Percentiles rank a stretch among this genome's conserved stretches.
phyloP scores from a whole-genome alignment of 768 basidiomycete species.

The Cubamyces sp. region DNA sequence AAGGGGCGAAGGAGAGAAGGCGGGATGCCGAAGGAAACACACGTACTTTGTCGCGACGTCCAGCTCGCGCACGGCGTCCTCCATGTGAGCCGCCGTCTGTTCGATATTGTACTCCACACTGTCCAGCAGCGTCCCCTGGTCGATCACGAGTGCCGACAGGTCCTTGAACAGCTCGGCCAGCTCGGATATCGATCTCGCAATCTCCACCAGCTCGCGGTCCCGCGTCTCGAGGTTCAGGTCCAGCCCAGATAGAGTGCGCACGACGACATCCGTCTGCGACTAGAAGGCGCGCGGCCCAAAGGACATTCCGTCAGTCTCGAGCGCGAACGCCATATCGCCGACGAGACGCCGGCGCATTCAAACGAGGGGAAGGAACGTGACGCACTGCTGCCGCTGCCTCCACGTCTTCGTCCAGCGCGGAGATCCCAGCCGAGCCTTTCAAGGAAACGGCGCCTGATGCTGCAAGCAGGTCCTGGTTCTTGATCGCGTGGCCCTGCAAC shows the following conservation, averaged over 20 bases:
- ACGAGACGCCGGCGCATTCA: slow-evolving; percentile 10
- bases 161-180: slow-evolving; percentile 98
- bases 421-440: slow-evolving; percentile 80
- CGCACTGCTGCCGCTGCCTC: slow-evolving; percentile 67
- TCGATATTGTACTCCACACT: slow-evolving; percentile 98
- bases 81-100: slow-evolving; percentile 79
- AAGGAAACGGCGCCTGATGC: slow-evolving; percentile 86
- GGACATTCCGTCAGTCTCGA: neutral
- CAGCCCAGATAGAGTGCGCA: slow-evolving; percentile 41
- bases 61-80: slow-evolving; percentile 85
- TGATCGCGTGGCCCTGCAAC: slow-evolving; percentile 96
- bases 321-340: slow-evolving; percentile 22
- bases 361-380: slow-evolving; percentile 7
- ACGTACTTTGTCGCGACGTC: slow-evolving; percentile 79
- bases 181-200: slow-evolving; percentile 88
- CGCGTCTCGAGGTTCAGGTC: slow-evolving; percentile 50
- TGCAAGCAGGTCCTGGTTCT: slow-evolving; percentile 92
- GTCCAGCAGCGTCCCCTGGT: slow-evolving; percentile 96
- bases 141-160: slow-evolving; percentile 89
- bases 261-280: slow-evolving; percentile 40
- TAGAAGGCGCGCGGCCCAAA: slow-evolving; percentile 26
- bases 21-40: neutral
- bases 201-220: slow-evolving; percentile 79
- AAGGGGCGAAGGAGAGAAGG: neutral
- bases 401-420: slow-evolving; percentile 89